Evolutionary conservation across 495 filamentous ascomycete genomes (phyloP).

Genomic region (Friedmanniomyces endolithicus): DNA sequence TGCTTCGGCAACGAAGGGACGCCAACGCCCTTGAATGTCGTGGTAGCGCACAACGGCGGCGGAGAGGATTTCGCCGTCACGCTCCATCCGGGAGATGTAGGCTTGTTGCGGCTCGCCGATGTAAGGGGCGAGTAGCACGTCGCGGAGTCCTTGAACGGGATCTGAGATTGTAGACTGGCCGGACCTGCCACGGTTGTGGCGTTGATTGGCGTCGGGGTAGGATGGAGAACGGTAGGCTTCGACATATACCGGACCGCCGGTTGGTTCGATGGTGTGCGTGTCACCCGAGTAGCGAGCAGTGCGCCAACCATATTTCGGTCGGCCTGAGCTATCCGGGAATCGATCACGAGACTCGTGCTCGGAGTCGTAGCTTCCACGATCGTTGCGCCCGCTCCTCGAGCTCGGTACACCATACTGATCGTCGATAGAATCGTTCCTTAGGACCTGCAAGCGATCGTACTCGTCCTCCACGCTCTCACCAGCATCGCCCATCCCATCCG

Average conservation of each 20-base stretch:
- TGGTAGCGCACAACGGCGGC: not conserved
- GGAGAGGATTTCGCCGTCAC: not conserved
- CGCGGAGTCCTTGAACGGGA: not conserved
- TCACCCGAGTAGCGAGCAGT: too few relatives aligned
- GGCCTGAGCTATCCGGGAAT: too few relatives aligned
- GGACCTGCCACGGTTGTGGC: not conserved
- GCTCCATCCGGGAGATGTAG: not conserved
- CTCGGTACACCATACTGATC: not conserved
- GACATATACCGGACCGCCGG: not conserved
- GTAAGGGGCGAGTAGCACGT: not conserved
- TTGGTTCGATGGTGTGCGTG: too few relatives aligned
- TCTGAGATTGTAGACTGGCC: not conserved
- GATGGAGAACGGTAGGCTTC: not conserved
- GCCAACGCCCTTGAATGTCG: not conserved
- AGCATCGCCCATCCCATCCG: not conserved
- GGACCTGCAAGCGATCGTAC: not conserved
- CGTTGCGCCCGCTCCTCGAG: too few relatives aligned
- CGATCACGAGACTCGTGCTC: too few relatives aligned
- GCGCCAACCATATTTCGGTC: too few relatives aligned
- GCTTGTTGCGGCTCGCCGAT: not conserved
- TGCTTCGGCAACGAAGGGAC: not conserved
- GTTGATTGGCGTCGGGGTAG: not conserved
- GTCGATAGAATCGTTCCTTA: not conserved
- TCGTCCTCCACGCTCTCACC: not conserved
- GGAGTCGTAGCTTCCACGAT: too few relatives aligned